Evolutionary conservation across 306 rosid species (phyloP).

Genomic region (Quercus cerris): DNA sequence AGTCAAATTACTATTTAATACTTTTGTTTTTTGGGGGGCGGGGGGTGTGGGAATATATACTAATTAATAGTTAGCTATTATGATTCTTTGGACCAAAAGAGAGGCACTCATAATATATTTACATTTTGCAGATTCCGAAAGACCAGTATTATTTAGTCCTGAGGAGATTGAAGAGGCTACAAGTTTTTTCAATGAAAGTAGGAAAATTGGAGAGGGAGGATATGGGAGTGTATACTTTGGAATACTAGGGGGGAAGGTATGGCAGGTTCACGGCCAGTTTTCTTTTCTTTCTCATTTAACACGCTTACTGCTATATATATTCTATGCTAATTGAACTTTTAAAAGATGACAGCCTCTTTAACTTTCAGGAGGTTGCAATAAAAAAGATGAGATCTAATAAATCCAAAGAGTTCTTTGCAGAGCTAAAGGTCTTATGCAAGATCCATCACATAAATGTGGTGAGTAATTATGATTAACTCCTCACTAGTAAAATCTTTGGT

Average conservation of each 20-base stretch:
- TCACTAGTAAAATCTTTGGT: conserved; percentile 21
- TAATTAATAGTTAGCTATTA: too few species aligned
- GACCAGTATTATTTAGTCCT: conserved; percentile 42
- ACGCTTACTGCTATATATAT: not conserved
- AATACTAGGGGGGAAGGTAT: conserved; percentile 58
- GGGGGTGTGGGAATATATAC: too few species aligned
- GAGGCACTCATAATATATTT: conserved; percentile 19
- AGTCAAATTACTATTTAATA: too few species aligned
- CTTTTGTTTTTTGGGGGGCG: too few species aligned
- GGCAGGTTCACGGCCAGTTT: conserved; percentile 12
- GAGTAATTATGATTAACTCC: not conserved
- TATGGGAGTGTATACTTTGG: conserved; percentile 74
- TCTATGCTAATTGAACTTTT: not conserved
- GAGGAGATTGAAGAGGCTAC: conserved; percentile 77
- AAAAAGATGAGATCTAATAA: conserved; percentile 79
- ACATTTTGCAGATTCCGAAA: conserved; percentile 56
- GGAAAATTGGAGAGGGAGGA: conserved; percentile 80
- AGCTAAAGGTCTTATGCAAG: conserved; percentile 61
- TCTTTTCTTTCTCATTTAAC: not conserved
- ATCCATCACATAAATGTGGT: conserved; percentile 50
- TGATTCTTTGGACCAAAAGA: not conserved
- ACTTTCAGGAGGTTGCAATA: conserved; percentile 74
- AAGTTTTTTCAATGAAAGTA: conserved; percentile 48
- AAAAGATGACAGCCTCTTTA: conserved; percentile 19
- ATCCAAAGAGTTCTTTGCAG: conserved; percentile 77